Conservation (phyloP, 2,329 filamentous ascomycete species). For the Trichophaea hybrida region DNA sequence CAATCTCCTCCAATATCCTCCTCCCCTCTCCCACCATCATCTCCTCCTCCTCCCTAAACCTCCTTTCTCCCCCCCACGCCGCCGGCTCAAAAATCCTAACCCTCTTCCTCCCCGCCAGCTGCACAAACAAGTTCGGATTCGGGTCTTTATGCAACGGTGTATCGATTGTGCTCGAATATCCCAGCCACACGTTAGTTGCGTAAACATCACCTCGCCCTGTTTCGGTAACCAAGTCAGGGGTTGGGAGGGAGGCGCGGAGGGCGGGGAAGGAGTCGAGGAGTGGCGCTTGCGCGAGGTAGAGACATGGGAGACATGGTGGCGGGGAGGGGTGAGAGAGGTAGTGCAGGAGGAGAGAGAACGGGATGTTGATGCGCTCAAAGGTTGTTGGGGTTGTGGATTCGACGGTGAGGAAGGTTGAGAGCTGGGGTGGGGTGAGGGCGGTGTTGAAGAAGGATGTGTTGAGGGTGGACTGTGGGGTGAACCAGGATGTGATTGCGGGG, state of each 20-base stretch:
- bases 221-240: constrained; percentile 46
- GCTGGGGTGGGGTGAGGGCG: constrained; percentile 23
- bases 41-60: constrained; percentile 53
- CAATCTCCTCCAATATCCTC: constrained; percentile 46
- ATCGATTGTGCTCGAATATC: constrained; percentile 60
- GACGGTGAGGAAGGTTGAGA: constrained; percentile 14
- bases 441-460: constrained; percentile 25
- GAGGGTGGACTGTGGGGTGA: constrained; percentile 16
- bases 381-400: constrained; percentile 9
- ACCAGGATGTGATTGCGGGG: constrained; percentile 19
- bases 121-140: constrained; percentile 83
- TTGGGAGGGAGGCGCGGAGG: constrained; percentile 48
- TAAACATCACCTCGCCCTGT: constrained; percentile 75
- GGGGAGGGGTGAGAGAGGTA: constrained; percentile 9
- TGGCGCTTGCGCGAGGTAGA: constrained; percentile 78
- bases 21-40: constrained; percentile 82
- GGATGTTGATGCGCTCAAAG: constrained; percentile 11
- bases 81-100: constrained; percentile 56
- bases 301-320: constrained; percentile 17
- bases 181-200: constrained; percentile 74
- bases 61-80: constrained; percentile 24
- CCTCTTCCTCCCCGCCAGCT: constrained; percentile 58
- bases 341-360: constrained; percentile 13
- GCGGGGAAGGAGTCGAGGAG: constrained; percentile 50
- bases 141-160: constrained; percentile 87